Evolutionary conservation across 108 stramenopile species (phyloP), one percentile per base, ranked within the genome.

Genomic region (Skeletonema potamos): DNA sequence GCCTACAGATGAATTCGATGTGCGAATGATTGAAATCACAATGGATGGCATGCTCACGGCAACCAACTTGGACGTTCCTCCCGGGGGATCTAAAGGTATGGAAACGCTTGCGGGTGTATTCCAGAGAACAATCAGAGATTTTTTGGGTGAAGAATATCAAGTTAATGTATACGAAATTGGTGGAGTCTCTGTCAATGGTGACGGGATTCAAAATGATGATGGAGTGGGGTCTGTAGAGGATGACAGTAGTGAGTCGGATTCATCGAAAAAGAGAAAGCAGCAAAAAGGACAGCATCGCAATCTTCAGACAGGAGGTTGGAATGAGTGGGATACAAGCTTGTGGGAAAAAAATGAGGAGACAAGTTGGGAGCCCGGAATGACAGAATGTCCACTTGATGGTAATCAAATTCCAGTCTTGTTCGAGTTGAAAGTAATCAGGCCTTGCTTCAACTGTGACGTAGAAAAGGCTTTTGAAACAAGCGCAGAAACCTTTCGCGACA

Each of bases 11-110:
- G 13, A 0, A 4, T n/a, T 4, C 17, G 58, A 59, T 20, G 8
- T 11, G 33, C 5, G 18, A 34, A 18, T 30, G 22, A 20, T 59
- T 20, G 17, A 59, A 30, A 9, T 59, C 33, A 59, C 58, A 34
- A 59, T 59, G 58, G 58, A 59, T 20, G 58, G 58, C 6, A 59
- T 59, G 58, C 58, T 59, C 11, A 34, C 33, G 2, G 58, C 30
- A 6, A 30, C 6, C 20, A 28, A 59, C 30, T 34, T 59, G 32
- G 58, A 59, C 18, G 58, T 59, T 30, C 58, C 58, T 33, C 4
- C 6, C 17, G 33, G 18, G 18, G 58, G 58, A 9, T 33, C 58
- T 0, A 2, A 33, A 8, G 58, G 33, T 18, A 2, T 59, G 30
- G 7, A 6, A 30, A 20, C 58, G 17, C 58, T 59, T 34, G 58